These are phyloP conservation scores for Chimonanthus salicifolius DNA, from an alignment of 164 flowering plant species.

Conservation along the genomic window DNA sequence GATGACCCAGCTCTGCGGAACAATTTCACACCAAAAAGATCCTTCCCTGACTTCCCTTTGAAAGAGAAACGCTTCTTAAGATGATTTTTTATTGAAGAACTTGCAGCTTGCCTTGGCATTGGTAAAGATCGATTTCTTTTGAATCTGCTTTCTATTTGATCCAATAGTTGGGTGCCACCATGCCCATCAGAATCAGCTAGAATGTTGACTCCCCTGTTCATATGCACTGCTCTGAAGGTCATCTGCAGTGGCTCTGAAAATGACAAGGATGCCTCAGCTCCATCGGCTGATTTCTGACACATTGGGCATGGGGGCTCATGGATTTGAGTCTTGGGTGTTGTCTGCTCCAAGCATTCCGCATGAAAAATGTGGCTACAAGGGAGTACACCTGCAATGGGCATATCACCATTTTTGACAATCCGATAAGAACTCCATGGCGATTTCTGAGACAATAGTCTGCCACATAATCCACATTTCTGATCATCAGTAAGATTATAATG, in stretches of 20 bases:
- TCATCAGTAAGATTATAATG: slow-evolving; percentile 12
- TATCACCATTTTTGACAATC: slow-evolving; percentile 34
- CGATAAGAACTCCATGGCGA: slow-evolving; percentile 49
- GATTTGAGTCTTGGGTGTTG: slow-evolving; percentile 36
- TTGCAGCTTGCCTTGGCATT: slow-evolving; percentile 9
- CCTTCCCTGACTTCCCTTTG: slow-evolving; percentile 19
- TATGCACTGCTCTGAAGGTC: slow-evolving; percentile 26
- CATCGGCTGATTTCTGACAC: slow-evolving; percentile 26
- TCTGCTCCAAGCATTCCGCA: slow-evolving; percentile 49
- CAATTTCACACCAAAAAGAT: slow-evolving; percentile 19
- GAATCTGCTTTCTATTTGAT: slow-evolving; percentile 12
- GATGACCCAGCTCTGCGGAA: slow-evolving; percentile 26
- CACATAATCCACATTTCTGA: slow-evolving; percentile 42
- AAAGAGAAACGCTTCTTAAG: slow-evolving; percentile 3
- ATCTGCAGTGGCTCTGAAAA: slow-evolving; percentile 33
- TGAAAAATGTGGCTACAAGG: slow-evolving; percentile 47
- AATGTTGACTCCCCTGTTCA: slow-evolving; percentile 20
- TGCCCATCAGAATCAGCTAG: slow-evolving; percentile 12
- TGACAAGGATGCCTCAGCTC: slow-evolving; percentile 18
- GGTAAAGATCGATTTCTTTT: slow-evolving; percentile 20
- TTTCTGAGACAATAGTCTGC: slow-evolving; percentile 31
- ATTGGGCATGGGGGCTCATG: slow-evolving; percentile 47
- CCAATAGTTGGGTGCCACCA: slow-evolving; percentile 8
- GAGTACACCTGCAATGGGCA: slow-evolving; percentile 43
- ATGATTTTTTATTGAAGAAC: slow-evolving; percentile 21